Evolutionary conservation across 345 rosid species (phyloP).

Genomic region (Salix dunnii): DNA sequence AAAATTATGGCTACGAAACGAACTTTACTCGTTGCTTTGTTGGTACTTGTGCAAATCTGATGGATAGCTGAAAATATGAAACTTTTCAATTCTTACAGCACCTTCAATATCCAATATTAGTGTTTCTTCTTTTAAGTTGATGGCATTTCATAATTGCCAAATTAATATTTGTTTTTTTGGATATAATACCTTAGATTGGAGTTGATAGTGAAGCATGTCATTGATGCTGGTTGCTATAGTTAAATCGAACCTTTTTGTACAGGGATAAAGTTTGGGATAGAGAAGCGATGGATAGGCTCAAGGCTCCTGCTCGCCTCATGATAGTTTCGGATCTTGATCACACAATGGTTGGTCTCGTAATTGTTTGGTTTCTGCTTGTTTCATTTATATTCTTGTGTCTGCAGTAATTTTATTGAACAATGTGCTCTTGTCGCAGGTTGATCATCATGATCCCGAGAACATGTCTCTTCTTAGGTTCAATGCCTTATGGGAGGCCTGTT

Average conservation of each 20-base stretch:
- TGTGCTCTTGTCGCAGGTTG: constrained; percentile 53
- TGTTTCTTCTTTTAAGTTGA: neutral
- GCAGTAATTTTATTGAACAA: neutral
- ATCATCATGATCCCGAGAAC: constrained; percentile 86
- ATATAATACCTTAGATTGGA: neutral
- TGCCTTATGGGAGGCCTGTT: constrained; percentile 81
- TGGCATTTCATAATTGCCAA: neutral
- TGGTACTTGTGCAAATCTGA: neutral
- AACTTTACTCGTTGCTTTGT: neutral
- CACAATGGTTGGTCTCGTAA: constrained; percentile 58
- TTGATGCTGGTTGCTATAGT: neutral
- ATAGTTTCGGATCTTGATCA: constrained; percentile 97
- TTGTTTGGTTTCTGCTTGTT: constrained; percentile 15
- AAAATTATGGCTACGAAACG: neutral
- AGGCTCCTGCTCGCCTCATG: constrained; percentile 72
- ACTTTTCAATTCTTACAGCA: neutral
- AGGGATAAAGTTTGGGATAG: neutral
- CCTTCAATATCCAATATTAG: neutral
- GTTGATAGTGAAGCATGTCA: neutral
- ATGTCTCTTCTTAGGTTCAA: constrained; percentile 68
- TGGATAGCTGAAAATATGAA: neutral
- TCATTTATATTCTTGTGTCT: constrained; percentile 2
- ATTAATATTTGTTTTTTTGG: neutral
- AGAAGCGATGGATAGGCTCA: constrained; percentile 59
- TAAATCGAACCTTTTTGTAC: neutral